These are phyloP conservation scores for Hyphodiscus hymeniophilus DNA, from an alignment of 495 filamentous ascomycete genomes.

Conservation along the genomic window DNA sequence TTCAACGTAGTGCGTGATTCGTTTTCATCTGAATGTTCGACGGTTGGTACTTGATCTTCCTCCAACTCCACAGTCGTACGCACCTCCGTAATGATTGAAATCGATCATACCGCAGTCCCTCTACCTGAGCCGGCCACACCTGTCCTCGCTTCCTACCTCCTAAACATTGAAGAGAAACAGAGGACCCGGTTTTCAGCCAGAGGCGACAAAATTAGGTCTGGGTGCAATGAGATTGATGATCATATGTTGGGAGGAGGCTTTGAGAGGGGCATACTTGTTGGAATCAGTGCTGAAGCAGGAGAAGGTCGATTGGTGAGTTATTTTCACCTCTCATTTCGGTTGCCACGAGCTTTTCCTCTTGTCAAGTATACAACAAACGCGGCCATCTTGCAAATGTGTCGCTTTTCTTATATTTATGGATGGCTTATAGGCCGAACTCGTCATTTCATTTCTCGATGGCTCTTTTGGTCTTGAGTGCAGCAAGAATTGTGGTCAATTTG, in stretches of 20 bases:
- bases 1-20: no score
- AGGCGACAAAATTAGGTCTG: slow-evolving; percentile 21
- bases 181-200: slow-evolving; percentile 5
- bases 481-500: not conserved
- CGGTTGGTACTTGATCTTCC: no score
- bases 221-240: slow-evolving; percentile 37
- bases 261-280: slow-evolving; percentile 38
- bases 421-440: no score
- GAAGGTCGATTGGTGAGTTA: slow-evolving; percentile 30
- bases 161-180: slow-evolving; percentile 15
- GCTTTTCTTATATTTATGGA: no score
- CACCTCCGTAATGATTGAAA: slow-evolving; percentile 7
- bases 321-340: not conserved
- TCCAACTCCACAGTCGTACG: no score
- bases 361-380: not conserved
- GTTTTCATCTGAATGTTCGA: no score
- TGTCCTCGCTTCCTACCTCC: slow-evolving; percentile 14
- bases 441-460: not conserved
- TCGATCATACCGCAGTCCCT: not conserved
- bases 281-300: slow-evolving; percentile 38
- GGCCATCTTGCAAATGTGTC: not conserved
- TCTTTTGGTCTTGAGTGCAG: not conserved
- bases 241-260: slow-evolving; percentile 33
- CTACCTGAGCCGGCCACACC: slow-evolving; percentile 8
- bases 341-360: not conserved